These are phyloP conservation scores for Naematelia encephala DNA, from an alignment of 768 basidiomycete species.

Conservation along the genomic window DNA sequence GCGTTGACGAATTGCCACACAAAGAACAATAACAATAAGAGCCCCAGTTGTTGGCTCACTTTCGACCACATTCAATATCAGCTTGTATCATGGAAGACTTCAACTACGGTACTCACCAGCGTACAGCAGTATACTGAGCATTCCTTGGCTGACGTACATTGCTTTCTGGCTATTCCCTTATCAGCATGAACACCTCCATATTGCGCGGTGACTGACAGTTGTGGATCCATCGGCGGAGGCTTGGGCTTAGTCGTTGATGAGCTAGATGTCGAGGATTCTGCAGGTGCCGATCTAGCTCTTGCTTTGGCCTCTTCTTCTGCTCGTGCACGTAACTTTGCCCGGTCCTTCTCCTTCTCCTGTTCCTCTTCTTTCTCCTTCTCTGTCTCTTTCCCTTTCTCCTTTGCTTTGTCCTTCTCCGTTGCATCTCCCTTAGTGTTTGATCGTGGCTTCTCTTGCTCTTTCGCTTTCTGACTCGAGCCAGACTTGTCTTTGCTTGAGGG, in stretches of 20 bases:
- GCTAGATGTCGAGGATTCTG: conserved; percentile 5
- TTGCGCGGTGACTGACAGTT: conserved; percentile 20
- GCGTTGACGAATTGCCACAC: conserved; percentile 18
- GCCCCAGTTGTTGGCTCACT: conserved; percentile 30
- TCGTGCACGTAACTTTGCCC: background rate
- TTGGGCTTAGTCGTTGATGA: background rate
- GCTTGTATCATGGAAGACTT: background rate
- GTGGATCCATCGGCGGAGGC: conserved; percentile 16
- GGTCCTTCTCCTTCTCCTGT: background rate
- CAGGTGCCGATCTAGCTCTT: conserved; percentile 8
- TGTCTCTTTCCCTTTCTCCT: conserved; percentile 1
- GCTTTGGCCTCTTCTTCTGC: conserved; percentile 19
- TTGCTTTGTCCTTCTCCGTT: conserved; percentile 4
- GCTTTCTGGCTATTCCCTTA: conserved; percentile 31
- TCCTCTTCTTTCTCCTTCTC: conserved; percentile 2
- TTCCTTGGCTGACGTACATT: conserved; percentile 25
- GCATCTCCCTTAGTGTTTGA: background rate
- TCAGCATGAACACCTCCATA: background rate
- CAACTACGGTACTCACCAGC: conserved; percentile 16
- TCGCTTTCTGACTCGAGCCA: conserved; percentile 1
- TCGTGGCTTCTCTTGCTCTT: background rate
- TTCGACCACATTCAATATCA: conserved; percentile 10
- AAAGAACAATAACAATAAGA: conserved; percentile 27
- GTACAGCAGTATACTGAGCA: conserved; percentile 25
- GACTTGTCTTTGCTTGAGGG: background rate